phyloP scores from a whole-genome alignment of 2,329 filamentous ascomycete genomes.

The Botrytis fabae region DNA sequence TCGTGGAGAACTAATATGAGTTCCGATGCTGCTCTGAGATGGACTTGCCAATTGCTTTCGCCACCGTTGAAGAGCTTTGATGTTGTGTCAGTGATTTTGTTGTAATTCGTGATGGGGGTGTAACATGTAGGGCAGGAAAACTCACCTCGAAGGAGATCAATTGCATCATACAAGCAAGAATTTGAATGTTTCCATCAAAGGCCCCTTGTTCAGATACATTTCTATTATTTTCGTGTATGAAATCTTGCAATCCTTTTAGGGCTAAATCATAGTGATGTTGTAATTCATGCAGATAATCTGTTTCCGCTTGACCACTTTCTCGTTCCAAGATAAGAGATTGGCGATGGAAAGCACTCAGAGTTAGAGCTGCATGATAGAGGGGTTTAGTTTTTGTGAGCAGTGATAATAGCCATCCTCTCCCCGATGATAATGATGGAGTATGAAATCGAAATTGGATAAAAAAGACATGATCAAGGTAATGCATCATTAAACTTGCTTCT shows the following conservation, averaged over 20 bases:
- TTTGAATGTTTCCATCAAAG: conserved; percentile 17
- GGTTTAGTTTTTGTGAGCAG: conserved; percentile 56
- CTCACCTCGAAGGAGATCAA: conserved; percentile 24
- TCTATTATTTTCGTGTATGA: conserved; percentile 1
- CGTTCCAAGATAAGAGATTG: conserved; percentile 37
- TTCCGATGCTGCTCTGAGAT: conserved; percentile 52
- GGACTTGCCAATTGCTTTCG: conserved; percentile 51
- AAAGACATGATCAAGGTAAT: conserved; percentile 62
- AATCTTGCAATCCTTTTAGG: conserved; percentile 14
- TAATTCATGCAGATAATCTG: conserved; percentile 23
- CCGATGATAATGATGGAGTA: conserved; percentile 54
- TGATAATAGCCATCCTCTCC: conserved; percentile 61
- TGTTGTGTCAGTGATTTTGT: background rate
- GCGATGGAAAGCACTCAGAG: conserved; percentile 58
- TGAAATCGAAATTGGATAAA: conserved; percentile 65
- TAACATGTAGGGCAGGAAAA: background rate
- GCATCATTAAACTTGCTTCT: conserved; percentile 48
- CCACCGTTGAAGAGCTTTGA: conserved; percentile 42
- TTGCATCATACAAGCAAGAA: conserved; percentile 23
- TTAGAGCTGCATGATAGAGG: conserved; percentile 56
- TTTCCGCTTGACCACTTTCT: conserved; percentile 15
- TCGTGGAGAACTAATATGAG: conserved; percentile 43
- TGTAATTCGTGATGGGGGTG: background rate
- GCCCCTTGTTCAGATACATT: conserved; percentile 8
- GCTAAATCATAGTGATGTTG: conserved; percentile 20